Conservation (phyloP, 2,329 filamentous ascomycete species). For the Claviceps pusilla region DNA sequence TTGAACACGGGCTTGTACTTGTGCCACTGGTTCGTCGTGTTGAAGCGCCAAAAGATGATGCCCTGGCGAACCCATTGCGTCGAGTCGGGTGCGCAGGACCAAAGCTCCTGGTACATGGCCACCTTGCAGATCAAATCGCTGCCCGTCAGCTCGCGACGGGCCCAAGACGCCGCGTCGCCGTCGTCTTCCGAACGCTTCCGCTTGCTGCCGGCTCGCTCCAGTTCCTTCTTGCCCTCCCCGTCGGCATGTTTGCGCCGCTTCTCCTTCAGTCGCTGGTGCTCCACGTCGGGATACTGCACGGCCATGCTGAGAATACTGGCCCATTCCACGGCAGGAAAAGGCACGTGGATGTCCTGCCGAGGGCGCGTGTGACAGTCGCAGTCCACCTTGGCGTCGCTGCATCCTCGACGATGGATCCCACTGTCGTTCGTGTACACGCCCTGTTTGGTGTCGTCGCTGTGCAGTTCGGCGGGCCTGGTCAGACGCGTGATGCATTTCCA, state of each 20-base stretch:
- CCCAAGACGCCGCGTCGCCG: constrained; percentile 25
- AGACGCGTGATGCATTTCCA: constrained; percentile 49
- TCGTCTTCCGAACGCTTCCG: constrained; percentile 27
- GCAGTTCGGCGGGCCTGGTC: constrained; percentile 40
- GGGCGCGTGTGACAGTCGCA: constrained; percentile 36
- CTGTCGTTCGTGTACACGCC: constrained; percentile 35
- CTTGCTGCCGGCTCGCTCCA: constrained; percentile 22
- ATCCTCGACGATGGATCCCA: constrained; percentile 38
- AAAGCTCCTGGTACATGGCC: constrained; percentile 54
- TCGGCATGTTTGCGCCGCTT: constrained; percentile 20
- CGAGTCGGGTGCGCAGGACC: constrained; percentile 35
- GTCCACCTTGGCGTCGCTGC: constrained; percentile 29
- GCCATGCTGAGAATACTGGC: constrained; percentile 43
- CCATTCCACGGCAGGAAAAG: constrained; percentile 44
- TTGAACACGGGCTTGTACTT: constrained; percentile 33
- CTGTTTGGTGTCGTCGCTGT: constrained; percentile 27
- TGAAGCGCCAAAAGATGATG: constrained; percentile 50
- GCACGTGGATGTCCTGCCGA: constrained; percentile 37
- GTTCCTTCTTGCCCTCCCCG: constrained; percentile 20
- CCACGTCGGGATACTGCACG: constrained; percentile 34
- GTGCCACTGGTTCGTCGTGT: constrained; percentile 35
- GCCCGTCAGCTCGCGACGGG: constrained; percentile 27
- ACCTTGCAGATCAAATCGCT: constrained; percentile 45
- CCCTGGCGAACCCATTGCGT: constrained; percentile 40
- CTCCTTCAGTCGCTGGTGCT: constrained; percentile 24